Evolutionary conservation across 768 basidiomycete species (phyloP).

Genomic region (Mycena pura): DNA sequence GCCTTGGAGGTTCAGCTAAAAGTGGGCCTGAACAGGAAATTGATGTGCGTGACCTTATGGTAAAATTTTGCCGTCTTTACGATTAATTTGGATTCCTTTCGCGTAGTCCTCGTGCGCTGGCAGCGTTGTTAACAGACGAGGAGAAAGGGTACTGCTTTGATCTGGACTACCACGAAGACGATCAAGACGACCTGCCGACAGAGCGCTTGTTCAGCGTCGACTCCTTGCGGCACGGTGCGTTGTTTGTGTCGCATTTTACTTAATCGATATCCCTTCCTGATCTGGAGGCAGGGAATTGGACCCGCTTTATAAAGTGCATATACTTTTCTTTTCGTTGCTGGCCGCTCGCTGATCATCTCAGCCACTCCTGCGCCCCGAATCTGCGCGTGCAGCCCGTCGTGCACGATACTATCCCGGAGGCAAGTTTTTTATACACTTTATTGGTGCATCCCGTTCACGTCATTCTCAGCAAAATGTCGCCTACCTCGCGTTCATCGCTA

Average conservation of each 20-base stretch:
- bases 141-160: slow-evolving; percentile 28
- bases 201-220: slow-evolving; percentile 16
- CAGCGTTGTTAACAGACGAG: neutral
- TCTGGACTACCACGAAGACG: slow-evolving; percentile 27
- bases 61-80: neutral
- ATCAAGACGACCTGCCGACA: neutral
- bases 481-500: slow-evolving; percentile 33
- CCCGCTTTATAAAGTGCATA: slow-evolving; percentile 36
- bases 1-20: neutral
- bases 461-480: slow-evolving; percentile 20
- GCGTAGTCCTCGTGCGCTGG: slow-evolving; percentile 12
- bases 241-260: neutral
- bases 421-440: neutral
- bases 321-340: neutral
- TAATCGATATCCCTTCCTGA: slow-evolving; percentile 7
- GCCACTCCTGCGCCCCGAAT: slow-evolving; percentile 35
- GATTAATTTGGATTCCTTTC: neutral
- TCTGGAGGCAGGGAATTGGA: slow-evolving; percentile 40
- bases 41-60: slow-evolving; percentile 18
- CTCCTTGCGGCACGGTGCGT: slow-evolving; percentile 13
- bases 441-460: neutral
- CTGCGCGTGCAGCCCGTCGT: slow-evolving; percentile 24
- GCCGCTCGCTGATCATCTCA: neutral
- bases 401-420: slow-evolving; percentile 15
- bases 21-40: neutral